Evolutionary conservation across 2,329 filamentous ascomycete species (phyloP).

Genomic region (Lojkania enalia): DNA sequence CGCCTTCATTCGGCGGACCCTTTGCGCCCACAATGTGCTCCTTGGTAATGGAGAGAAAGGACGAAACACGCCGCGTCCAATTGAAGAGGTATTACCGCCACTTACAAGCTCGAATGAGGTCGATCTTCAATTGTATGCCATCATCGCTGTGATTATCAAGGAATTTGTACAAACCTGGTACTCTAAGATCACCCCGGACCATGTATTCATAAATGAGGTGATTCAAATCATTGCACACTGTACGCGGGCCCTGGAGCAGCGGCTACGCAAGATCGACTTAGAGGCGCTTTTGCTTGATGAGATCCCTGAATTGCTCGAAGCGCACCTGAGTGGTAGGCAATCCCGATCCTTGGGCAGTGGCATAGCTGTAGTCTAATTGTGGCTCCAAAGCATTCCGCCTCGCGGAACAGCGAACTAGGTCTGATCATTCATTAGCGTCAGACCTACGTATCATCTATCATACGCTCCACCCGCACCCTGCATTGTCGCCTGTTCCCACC

Average conservation of each 20-base stretch:
- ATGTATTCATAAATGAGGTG: conserved; percentile 83
- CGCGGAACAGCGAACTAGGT: conserved; percentile 60
- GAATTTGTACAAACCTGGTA: conserved; percentile 96
- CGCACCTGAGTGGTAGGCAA: conserved; percentile 73
- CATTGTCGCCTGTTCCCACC: conserved; percentile 75
- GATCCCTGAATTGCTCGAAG: conserved; percentile 77
- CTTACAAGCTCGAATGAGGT: conserved; percentile 93
- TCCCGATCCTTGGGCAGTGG: conserved; percentile 24
- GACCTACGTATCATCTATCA: conserved; percentile 77
- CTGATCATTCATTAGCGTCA: conserved; percentile 62
- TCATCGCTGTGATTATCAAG: conserved; percentile 85
- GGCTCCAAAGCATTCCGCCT: conserved; percentile 68
- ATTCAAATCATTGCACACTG: conserved; percentile 91
- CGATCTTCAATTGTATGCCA: conserved; percentile 88
- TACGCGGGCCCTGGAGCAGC: conserved; percentile 83
- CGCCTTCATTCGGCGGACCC: conserved; percentile 77
- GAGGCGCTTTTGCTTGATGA: conserved; percentile 85
- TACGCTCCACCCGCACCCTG: conserved; percentile 77
- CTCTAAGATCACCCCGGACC: conserved; percentile 85
- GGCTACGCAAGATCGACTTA: conserved; percentile 79
- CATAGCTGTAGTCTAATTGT: conserved; percentile 30
- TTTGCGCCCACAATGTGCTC: conserved; percentile 69
- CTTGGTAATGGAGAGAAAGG: conserved; percentile 55
- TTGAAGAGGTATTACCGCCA: conserved; percentile 83
- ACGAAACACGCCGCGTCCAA: conserved; percentile 64